Conservation (phyloP, 164 flowering plant genomes). For the Vitis riparia region DNA sequence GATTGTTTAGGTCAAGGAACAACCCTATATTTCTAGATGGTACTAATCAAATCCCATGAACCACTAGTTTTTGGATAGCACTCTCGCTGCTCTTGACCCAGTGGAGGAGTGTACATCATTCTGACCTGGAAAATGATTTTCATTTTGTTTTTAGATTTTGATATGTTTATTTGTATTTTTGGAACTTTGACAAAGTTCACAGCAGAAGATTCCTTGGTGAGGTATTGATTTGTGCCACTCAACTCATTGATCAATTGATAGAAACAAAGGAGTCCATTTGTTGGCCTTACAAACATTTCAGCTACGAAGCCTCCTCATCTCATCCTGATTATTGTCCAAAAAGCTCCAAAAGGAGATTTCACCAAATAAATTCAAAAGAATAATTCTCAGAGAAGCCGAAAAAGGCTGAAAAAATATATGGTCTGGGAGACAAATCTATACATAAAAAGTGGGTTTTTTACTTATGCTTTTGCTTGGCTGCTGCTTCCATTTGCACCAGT, state of each 20-base stretch:
- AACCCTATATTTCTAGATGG: too few species aligned
- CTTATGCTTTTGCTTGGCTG: constrained; percentile 15
- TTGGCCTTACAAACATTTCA: too few species aligned
- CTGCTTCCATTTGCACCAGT: constrained; percentile 5
- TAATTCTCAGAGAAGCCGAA: constrained; percentile 13
- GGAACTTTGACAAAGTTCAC: constrained; percentile 4
- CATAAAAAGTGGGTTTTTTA: constrained; percentile 12
- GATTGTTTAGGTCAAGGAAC: neutral
- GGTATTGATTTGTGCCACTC: neutral
- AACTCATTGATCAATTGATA: too few species aligned
- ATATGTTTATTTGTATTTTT: neutral
- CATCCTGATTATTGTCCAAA: too few species aligned
- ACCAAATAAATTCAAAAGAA: neutral
- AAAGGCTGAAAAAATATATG: constrained; percentile 13
- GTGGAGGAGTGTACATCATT: constrained; percentile 6
- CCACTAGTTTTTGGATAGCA: constrained; percentile 18
- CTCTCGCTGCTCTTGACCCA: constrained; percentile 7
- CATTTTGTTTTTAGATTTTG: neutral
- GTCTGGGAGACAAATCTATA: neutral
- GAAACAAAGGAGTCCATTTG: too few species aligned
- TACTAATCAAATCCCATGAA: neutral
- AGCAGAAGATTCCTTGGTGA: constrained; percentile 22
- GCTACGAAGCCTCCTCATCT: too few species aligned
- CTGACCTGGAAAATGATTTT: constrained; percentile 5
- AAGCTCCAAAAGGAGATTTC: neutral